These are phyloP conservation scores for Aleurites moluccanus DNA, from an alignment of 441 rosid species.

Conservation along the genomic window DNA sequence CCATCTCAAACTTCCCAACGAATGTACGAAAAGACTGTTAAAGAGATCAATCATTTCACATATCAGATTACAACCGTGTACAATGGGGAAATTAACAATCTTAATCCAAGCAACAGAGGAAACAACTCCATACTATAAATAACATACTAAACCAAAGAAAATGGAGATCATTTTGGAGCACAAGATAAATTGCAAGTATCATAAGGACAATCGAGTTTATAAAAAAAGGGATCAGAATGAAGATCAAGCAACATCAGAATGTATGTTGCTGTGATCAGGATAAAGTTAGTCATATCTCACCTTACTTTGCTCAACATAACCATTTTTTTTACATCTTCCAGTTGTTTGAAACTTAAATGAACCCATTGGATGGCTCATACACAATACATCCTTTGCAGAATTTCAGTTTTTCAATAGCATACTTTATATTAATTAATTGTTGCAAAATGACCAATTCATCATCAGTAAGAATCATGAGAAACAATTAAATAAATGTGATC, in stretches of 20 bases:
- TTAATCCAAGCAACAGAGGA: not conserved
- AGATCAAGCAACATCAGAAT: too few relatives aligned
- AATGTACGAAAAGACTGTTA: conserved; percentile 31
- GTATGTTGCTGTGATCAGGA: not conserved
- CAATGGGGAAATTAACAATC: not conserved
- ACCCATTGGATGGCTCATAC: not conserved
- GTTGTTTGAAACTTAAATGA: not conserved
- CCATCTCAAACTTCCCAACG: conserved; percentile 19
- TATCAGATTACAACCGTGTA: not conserved
- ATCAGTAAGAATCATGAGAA: not conserved
- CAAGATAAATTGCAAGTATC: not conserved
- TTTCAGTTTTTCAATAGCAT: not conserved
- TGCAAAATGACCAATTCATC: not conserved
- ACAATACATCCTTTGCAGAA: not conserved
- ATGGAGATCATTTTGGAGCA: not conserved
- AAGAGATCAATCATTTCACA: conserved; percentile 3
- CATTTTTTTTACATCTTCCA: not conserved
- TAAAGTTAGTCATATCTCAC: not conserved
- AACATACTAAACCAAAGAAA: not conserved
- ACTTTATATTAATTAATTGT: too few relatives aligned
- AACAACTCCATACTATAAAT: not conserved
- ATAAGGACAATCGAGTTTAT: not conserved
- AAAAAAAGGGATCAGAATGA: not conserved
- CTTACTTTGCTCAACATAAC: not conserved
- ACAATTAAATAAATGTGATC: not conserved